A percentile compares a stretch with the other conserved stretches of the same genome.
Evolutionary conservation across 2,329 filamentous ascomycete species (phyloP).

Genomic region (Neopestalotiopsis sp.): DNA sequence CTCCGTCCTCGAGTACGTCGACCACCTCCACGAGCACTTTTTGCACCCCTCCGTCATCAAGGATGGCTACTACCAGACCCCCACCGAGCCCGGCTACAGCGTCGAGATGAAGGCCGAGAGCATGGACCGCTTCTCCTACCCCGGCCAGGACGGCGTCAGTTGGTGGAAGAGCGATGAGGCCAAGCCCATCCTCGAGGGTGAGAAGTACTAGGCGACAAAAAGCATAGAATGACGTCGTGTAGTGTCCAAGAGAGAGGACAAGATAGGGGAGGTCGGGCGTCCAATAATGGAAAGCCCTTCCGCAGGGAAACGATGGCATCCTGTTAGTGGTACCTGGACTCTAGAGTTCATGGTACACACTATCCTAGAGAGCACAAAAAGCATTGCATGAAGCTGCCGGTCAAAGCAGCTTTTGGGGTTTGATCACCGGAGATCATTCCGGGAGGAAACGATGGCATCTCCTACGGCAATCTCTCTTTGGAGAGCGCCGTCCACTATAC

Average conservation of each 20-base stretch:
- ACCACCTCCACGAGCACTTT: constrained; percentile 94
- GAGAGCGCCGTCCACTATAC: constrained; percentile 16
- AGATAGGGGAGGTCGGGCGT: constrained; percentile 21
- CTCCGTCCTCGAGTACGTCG: constrained; percentile 87
- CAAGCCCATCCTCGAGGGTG: constrained; percentile 71
- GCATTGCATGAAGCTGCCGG: constrained; percentile 15
- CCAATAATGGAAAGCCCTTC: constrained; percentile 22
- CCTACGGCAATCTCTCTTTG: constrained; percentile 23
- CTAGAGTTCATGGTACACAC: not conserved
- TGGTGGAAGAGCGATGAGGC: constrained; percentile 88
- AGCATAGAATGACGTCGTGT: not conserved
- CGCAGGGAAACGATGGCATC: constrained; percentile 41
- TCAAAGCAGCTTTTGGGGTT: constrained; percentile 23
- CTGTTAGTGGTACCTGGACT: constrained; percentile 23
- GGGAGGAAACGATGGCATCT: constrained; percentile 36
- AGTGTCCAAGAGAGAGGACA: not conserved
- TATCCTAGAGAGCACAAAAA: constrained; percentile 21
- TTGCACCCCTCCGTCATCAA: constrained; percentile 79
- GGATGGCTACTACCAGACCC: constrained; percentile 88
- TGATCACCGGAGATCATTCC: constrained; percentile 25
- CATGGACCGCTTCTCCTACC: constrained; percentile 80
- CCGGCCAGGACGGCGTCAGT: constrained; percentile 76
- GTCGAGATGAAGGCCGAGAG: constrained; percentile 92
- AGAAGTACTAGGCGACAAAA: constrained; percentile 49
- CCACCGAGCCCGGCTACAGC: constrained; percentile 81